Conservation (phyloP, 768 basidiomycete species). For the Leccinellum rugosiceps region DNA sequence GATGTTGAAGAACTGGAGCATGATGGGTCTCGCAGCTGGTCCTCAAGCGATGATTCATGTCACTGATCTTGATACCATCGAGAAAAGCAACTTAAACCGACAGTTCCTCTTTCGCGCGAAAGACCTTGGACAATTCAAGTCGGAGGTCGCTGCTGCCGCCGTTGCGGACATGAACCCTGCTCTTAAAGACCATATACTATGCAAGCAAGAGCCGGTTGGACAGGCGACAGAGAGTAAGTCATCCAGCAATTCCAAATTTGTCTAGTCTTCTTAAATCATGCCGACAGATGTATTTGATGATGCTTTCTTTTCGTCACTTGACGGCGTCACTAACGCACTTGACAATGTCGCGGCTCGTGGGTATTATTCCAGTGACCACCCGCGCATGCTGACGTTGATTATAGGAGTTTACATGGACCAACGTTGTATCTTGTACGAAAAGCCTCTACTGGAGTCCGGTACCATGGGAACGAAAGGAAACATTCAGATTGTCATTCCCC, state of each 20-base stretch:
- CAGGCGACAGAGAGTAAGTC: constrained; percentile 85
- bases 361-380: constrained; percentile 25
- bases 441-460: constrained; percentile 94
- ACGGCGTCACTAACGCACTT: constrained; percentile 95
- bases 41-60: constrained; percentile 81
- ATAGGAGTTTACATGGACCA: constrained; percentile 98
- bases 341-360: constrained; percentile 95
- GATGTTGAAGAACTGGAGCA: constrained; percentile 99
- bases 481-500: constrained; percentile 90
- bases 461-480: constrained; percentile 99
- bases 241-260: background rate
- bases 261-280: constrained; percentile 11
- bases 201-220: constrained; percentile 93
- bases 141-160: constrained; percentile 88
- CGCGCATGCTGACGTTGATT: constrained; percentile 3
- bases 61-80: constrained; percentile 97
- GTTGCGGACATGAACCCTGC: constrained; percentile 96
- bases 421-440: constrained; percentile 94
- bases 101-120: constrained; percentile 98
- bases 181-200: constrained; percentile 77
- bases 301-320: constrained; percentile 80
- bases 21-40: constrained; percentile 92
- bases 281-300: constrained; percentile 79
- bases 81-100: constrained; percentile 97
- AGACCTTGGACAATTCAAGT: constrained; percentile 96